Evolutionary conservation across 371 early-diverging fungal genomes (phyloP).

Genomic region (Mortierella sp.): DNA sequence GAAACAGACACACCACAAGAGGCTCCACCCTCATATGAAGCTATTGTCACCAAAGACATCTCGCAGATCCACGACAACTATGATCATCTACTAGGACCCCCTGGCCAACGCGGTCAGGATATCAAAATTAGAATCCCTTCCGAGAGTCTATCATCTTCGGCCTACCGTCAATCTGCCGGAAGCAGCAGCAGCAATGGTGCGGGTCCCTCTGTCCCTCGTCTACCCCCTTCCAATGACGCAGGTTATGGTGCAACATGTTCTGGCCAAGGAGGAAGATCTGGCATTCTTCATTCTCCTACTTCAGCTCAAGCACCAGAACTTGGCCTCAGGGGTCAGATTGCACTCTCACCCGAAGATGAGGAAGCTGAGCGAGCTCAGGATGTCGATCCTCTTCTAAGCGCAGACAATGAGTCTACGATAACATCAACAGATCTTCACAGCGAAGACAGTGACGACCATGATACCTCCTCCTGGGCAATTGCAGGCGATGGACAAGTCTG

Average conservation of each 20-base stretch:
- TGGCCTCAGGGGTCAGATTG: conserved; percentile 29
- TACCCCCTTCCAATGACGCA: conserved; percentile 2
- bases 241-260: conserved; percentile 12
- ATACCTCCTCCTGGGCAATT: conserved; percentile 28
- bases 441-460: conserved; percentile 9
- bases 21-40: conserved; percentile 48
- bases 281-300: conserved; percentile 11
- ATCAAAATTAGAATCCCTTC: conserved; percentile 36
- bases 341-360: conserved; percentile 18
- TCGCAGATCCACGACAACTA: conserved; percentile 48
- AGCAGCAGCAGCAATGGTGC: conserved; percentile 9
- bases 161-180: conserved; percentile 12
- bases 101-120: conserved; percentile 38
- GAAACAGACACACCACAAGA: conserved; percentile 11
- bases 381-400: conserved; percentile 25
- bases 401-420: background rate
- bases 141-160: conserved; percentile 17
- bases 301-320: conserved; percentile 8
- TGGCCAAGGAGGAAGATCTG: background rate
- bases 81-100: conserved; percentile 46
- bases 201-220: conserved; percentile 6
- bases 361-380: conserved; percentile 17
- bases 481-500: conserved; percentile 33
- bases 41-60: conserved; percentile 31
- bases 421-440: background rate